Conservation (phyloP, 495 filamentous ascomycete genomes). For the Penicillium riverlandense region DNA sequence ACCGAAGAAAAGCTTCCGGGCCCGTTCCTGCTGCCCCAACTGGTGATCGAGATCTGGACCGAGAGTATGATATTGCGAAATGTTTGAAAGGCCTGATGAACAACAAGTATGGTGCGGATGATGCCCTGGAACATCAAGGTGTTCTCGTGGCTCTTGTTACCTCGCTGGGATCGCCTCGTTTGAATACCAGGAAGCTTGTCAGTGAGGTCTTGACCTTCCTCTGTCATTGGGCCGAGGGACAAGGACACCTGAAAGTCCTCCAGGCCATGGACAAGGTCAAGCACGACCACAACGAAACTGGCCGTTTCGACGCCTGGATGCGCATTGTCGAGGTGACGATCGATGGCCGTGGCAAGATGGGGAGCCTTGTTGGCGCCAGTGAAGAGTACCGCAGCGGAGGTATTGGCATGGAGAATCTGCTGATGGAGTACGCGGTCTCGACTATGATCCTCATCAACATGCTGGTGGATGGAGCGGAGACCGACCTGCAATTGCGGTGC, state of each 20-base stretch:
- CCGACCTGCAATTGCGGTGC: slow-evolving; percentile 81
- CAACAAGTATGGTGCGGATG: slow-evolving; percentile 97
- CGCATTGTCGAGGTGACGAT: slow-evolving; percentile 95
- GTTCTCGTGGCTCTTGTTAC: slow-evolving; percentile 83
- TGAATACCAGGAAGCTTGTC: slow-evolving; percentile 90
- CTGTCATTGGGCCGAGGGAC: slow-evolving; percentile 91
- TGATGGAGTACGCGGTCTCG: slow-evolving; percentile 98
- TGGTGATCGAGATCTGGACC: slow-evolving; percentile 81
- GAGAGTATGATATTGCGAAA: slow-evolving; percentile 96
- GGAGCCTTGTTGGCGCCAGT: slow-evolving; percentile 90
- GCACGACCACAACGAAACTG: slow-evolving; percentile 81
- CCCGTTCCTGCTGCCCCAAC: slow-evolving; percentile 56
- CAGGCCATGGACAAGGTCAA: slow-evolving; percentile 92
- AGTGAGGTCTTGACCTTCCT: slow-evolving; percentile 96
- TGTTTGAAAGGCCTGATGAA: slow-evolving; percentile 97
- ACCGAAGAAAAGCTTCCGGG: slow-evolving; percentile 72
- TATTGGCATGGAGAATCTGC: slow-evolving; percentile 96
- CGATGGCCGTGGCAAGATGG: slow-evolving; percentile 97
- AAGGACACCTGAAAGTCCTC: slow-evolving; percentile 90
- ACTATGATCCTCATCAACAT: slow-evolving; percentile 95
- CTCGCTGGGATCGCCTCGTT: slow-evolving; percentile 78
- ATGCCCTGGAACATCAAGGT: slow-evolving; percentile 85
- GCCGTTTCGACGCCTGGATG: slow-evolving; percentile 98
- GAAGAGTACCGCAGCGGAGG: slow-evolving; percentile 96
- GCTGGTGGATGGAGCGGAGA: slow-evolving; percentile 85